Evolutionary conservation across 352 stramenopile species (phyloP).

Genomic region (Saprolegnia diclina): DNA sequence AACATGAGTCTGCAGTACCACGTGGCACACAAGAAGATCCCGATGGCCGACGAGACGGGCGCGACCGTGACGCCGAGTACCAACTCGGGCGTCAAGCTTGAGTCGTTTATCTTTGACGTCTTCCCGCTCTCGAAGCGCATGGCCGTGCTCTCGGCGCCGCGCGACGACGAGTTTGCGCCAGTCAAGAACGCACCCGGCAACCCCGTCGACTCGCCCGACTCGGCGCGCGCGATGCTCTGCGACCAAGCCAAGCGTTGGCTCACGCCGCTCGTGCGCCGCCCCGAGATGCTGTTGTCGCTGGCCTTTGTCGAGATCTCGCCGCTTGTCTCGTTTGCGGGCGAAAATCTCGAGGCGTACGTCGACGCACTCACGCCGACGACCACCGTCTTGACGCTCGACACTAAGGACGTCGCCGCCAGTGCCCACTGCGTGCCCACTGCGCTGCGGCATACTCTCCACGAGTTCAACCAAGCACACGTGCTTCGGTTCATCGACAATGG

Average conservation of each 20-base stretch:
- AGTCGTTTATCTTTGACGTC: constrained; percentile 99
- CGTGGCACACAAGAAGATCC: constrained; percentile 97
- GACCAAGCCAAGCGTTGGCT: constrained; percentile 60
- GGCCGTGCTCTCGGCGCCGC: constrained; percentile 89
- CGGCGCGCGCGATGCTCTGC: constrained; percentile 65
- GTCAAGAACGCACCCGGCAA: constrained; percentile 88
- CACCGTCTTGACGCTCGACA: constrained; percentile 40
- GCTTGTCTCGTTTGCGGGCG: constrained; percentile 81
- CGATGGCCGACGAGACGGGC: constrained; percentile 77
- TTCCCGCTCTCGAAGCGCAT: constrained; percentile 92
- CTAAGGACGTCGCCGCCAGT: constrained; percentile 27
- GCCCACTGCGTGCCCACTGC: constrained; percentile 34
- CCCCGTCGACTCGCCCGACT: constrained; percentile 79
- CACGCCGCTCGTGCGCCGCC: constrained; percentile 36
- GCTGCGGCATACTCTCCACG: constrained; percentile 35
- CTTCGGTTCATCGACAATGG: constrained; percentile 45
- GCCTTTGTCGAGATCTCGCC: constrained; percentile 73
- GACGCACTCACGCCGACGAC: neutral
- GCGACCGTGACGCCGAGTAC: constrained; percentile 66
- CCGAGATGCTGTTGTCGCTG: constrained; percentile 30
- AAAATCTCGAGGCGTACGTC: constrained; percentile 49
- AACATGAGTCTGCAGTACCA: constrained; percentile 89
- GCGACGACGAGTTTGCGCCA: constrained; percentile 89
- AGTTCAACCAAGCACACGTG: constrained; percentile 40
- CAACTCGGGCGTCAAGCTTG: constrained; percentile 97